These are phyloP conservation scores for Elongisporangium prolatum DNA, from an alignment of 352 stramenopile genomes.

Conservation along the genomic window DNA sequence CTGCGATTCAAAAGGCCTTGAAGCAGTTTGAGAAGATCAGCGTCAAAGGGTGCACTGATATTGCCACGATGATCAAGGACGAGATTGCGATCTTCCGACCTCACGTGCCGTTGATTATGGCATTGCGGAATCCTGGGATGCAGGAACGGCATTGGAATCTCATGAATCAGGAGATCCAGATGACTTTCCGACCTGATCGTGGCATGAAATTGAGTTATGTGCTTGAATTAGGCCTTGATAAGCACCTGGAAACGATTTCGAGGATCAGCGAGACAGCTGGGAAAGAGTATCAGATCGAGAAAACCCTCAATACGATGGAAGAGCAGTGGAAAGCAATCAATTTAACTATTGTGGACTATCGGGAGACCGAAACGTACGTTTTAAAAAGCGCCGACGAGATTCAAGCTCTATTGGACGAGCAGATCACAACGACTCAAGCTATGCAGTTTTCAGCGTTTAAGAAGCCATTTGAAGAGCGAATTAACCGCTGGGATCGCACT, in stretches of 20 bases:
- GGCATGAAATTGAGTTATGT: slow-evolving; percentile 85
- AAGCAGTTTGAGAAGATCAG: slow-evolving; percentile 93
- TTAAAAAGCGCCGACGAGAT: slow-evolving; percentile 95
- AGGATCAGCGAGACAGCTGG: slow-evolving; percentile 90
- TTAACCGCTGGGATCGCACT: slow-evolving; percentile 90
- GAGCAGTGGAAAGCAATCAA: slow-evolving; percentile 87
- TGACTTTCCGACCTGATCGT: slow-evolving; percentile 12
- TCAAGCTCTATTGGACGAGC: slow-evolving; percentile 92
- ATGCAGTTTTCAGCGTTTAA: slow-evolving; percentile 97
- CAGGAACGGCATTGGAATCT: slow-evolving; percentile 92
- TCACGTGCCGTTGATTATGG: slow-evolving; percentile 89
- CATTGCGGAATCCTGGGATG: slow-evolving; percentile 92
- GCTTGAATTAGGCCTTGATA: slow-evolving; percentile 45
- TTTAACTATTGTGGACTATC: slow-evolving; percentile 87
- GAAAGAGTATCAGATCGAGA: slow-evolving; percentile 95
- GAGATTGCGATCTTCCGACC: slow-evolving; percentile 93
- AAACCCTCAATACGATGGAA: slow-evolving; percentile 92
- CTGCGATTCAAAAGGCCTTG: slow-evolving; percentile 85
- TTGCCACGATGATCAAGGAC: slow-evolving; percentile 89
- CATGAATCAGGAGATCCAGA: slow-evolving; percentile 66
- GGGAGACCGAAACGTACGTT: slow-evolving; percentile 93
- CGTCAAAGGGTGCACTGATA: slow-evolving; percentile 82
- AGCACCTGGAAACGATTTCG: slow-evolving; percentile 87
- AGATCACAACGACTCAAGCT: slow-evolving; percentile 94
- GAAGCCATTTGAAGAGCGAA: slow-evolving; percentile 92